Evolutionary conservation across 176 grass and related monocot species (phyloP).

Genomic region (Lolium perenne): DNA sequence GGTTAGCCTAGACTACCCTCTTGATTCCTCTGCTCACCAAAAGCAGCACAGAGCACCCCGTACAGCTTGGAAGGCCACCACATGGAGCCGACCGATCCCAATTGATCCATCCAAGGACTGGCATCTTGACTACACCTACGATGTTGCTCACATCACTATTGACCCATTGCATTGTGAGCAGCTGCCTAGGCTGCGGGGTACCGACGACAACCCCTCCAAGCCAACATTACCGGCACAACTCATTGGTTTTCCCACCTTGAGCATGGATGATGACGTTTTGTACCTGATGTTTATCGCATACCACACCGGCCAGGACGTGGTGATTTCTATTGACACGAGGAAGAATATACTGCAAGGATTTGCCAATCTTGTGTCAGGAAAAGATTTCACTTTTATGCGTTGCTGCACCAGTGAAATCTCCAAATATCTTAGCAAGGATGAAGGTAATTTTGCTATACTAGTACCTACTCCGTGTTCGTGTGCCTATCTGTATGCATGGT

Average conservation of each 20-base stretch:
- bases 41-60: not conserved
- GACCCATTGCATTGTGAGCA: not conserved
- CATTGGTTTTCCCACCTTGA: not conserved
- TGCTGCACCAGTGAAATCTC: conserved; percentile 7
- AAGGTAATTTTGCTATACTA: not conserved
- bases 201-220: not conserved
- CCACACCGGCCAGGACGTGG: not conserved
- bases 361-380: not conserved
- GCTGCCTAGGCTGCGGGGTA: not conserved
- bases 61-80: not conserved
- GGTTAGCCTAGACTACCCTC: not conserved
- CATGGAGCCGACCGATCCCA: conserved; percentile 22
- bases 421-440: not conserved
- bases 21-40: not conserved
- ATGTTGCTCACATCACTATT: not conserved
- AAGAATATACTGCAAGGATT: not conserved
- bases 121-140: not conserved
- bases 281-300: too few species aligned
- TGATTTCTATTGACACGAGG: not conserved
- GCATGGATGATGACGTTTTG: not conserved
- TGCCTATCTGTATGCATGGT: not conserved
- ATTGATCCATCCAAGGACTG: not conserved
- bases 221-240: not conserved
- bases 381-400: not conserved
- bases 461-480: not conserved